These are phyloP conservation scores for Botrytis byssoidea DNA, from an alignment of 2,329 filamentous ascomycete genomes.

Conservation along the genomic window DNA sequence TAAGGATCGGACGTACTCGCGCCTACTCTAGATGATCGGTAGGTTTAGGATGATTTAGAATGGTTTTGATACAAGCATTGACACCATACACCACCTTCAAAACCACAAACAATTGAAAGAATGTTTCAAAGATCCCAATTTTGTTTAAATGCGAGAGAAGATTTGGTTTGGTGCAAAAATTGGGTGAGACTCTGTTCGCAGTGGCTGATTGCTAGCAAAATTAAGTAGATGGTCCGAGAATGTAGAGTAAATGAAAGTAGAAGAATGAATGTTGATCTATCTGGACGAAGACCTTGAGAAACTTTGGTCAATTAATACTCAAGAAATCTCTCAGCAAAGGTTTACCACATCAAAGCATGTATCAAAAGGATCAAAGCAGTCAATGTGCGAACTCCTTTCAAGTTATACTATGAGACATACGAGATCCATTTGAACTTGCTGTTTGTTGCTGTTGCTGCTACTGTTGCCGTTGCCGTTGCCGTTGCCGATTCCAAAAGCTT, in stretches of 20 bases:
- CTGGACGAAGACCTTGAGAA: background rate
- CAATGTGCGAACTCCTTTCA: background rate
- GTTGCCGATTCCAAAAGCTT: background rate
- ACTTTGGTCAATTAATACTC: background rate
- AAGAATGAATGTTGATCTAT: conserved; percentile 9
- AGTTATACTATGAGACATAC: background rate
- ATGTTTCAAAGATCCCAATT: conserved; percentile 30
- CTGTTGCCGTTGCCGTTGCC: background rate
- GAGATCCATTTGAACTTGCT: conserved; percentile 4
- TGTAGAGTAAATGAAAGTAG: background rate
- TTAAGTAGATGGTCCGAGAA: background rate
- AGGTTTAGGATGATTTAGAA: conserved; percentile 24
- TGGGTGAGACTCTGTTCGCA: conserved; percentile 1
- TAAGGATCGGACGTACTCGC: conserved; percentile 25
- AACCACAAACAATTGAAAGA: conserved; percentile 26
- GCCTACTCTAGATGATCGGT: conserved; percentile 16
- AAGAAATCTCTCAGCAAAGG: background rate
- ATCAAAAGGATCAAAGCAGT: conserved; percentile 1
- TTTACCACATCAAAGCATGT: background rate
- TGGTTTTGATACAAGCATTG: conserved; percentile 32
- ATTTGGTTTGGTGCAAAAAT: conserved; percentile 1
- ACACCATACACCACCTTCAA: conserved; percentile 24
- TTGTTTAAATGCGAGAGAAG: conserved; percentile 5
- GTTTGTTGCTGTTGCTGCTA: background rate
- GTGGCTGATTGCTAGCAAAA: background rate